These are phyloP conservation scores for Holtermannia corniformis DNA, from an alignment of 768 basidiomycete species.

Conservation along the genomic window DNA sequence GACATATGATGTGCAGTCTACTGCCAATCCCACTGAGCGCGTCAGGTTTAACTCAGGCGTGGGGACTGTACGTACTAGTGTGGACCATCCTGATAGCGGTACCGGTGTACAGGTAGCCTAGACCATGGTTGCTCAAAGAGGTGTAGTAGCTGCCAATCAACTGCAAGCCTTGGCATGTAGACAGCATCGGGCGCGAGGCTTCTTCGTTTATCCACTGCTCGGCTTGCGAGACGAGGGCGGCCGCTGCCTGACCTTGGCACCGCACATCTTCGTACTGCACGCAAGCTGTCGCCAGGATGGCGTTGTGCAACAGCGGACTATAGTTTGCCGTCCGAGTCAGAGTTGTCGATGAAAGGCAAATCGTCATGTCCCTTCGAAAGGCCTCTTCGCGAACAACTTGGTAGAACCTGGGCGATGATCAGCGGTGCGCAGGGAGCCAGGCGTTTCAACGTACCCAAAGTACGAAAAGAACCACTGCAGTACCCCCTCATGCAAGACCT, in stretches of 20 bases:
- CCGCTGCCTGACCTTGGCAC: background rate
- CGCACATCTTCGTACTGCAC: background rate
- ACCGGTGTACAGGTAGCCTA: slow-evolving; percentile 6
- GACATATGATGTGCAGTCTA: slow-evolving; percentile 10
- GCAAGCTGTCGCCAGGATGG: slow-evolving; percentile 1
- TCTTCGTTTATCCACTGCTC: background rate
- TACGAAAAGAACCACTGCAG: slow-evolving; percentile 8
- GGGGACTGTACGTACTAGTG: background rate
- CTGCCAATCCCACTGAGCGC: slow-evolving; percentile 9
- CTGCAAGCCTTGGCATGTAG: slow-evolving; percentile 6
- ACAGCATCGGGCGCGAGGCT: background rate
- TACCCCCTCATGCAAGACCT: slow-evolving; percentile 1
- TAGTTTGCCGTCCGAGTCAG: background rate
- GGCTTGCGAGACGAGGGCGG: background rate
- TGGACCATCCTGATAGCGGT: slow-evolving; percentile 2
- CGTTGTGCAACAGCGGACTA: slow-evolving; percentile 4
- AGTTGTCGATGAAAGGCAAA: background rate
- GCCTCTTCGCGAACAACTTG: background rate
- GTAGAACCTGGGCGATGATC: background rate
- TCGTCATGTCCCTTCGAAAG: background rate
- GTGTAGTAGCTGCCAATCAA: slow-evolving; percentile 9
- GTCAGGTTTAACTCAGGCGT: background rate
- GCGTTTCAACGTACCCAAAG: slow-evolving; percentile 4
- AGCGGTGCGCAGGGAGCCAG: background rate
- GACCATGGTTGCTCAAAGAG: background rate